Base-by-base conservation (phyloP, 768 basidiomycete genomes). In the Russula earlei region DNA sequence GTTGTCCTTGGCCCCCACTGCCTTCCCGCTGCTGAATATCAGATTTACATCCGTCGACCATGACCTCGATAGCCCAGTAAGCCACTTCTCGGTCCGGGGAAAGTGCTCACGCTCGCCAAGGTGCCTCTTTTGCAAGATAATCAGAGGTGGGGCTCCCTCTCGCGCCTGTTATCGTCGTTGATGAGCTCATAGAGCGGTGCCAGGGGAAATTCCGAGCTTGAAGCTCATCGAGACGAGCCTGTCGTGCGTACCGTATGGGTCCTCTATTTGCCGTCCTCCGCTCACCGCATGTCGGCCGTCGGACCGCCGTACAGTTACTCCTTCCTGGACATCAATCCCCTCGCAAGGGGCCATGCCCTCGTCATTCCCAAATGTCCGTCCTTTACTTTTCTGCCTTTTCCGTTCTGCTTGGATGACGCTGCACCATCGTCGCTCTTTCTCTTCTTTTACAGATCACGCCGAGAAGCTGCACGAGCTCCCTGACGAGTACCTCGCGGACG, bases 51-150 rank as follows among this genome's bases (percentile, higher is more conserved):
- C n/a, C n/a, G n/a, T n/a, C n/a, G n/a, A n/a, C n/a, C n/a, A n/a
- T n/a, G n/a, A n/a, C n/a, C n/a, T n/a, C n/a, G n/a, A n/a, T n/a
- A n/a, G n/a, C n/a, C n/a, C n/a, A n/a, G n/a, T n/a, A n/a, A n/a
- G n/a, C n/a, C n/a, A n/a, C n/a, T n/a, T 15, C 11, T 36, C 14
- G 34, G 14, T 36, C 14, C 34, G 10, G 11, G 15, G 14, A 15
- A 15, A 36, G 34, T 36, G 10, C 34, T 15, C 34, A 36, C 34
- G 14, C 34, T 85, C 49, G 76, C 82, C 5, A 69, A n/a, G 68
- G 22, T 96, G 93, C 70, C 72, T 97, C 65, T 97, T 96, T 74
- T 98, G 95, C 79, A 96, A 85, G 74, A 96, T 97, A 69, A 79
- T 93, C 74, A 89, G 89, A 73, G 89, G 92, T 83, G 25, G 29